Percentiles rank a stretch among this genome's conserved stretches.
These are phyloP conservation scores for Mitragyna speciosa DNA, from an alignment of 257 asterid species.

Conservation along the genomic window DNA sequence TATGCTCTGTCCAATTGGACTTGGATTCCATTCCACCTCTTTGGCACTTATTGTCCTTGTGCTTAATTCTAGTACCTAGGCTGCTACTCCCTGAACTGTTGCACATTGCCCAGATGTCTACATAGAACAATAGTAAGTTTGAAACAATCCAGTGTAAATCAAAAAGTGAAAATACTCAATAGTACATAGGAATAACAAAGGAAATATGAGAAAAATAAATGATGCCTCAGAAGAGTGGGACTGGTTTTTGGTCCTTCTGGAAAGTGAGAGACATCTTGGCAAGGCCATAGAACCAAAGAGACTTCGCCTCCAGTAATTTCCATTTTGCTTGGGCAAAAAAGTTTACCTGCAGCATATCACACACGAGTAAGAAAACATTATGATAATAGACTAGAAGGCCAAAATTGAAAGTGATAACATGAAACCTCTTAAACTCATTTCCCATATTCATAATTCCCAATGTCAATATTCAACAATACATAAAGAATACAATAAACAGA, in stretches of 20 bases:
- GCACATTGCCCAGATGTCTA: slow-evolving; percentile 56
- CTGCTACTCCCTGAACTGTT: slow-evolving; percentile 24
- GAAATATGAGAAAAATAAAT: background rate
- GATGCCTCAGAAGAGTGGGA: background rate
- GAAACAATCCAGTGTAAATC: slow-evolving; percentile 3
- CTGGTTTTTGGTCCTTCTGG: background rate
- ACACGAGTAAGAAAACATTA: background rate
- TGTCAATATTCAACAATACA: background rate
- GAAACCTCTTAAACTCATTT: background rate
- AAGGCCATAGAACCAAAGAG: slow-evolving; percentile 55
- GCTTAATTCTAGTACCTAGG: slow-evolving; percentile 24
- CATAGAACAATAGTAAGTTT: slow-evolving; percentile 2
- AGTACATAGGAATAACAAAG: slow-evolving; percentile 1
- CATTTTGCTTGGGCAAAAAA: slow-evolving; percentile 40
- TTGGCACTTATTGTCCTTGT: slow-evolving; percentile 22
- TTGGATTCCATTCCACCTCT: slow-evolving; percentile 64
- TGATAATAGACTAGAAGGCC: slow-evolving; percentile 9
- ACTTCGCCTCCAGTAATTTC: slow-evolving; percentile 67
- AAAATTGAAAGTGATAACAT: background rate
- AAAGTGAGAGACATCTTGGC: slow-evolving; percentile 36
- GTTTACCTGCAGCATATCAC: slow-evolving; percentile 28
- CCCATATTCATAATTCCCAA: background rate
- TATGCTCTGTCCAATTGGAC: slow-evolving; percentile 51
- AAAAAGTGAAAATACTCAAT: slow-evolving; percentile 3
- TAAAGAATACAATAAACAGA: background rate